Evolutionary conservation across 2,329 filamentous ascomycete genomes (phyloP).

Genomic region (Trichoderma koningiopsis): DNA sequence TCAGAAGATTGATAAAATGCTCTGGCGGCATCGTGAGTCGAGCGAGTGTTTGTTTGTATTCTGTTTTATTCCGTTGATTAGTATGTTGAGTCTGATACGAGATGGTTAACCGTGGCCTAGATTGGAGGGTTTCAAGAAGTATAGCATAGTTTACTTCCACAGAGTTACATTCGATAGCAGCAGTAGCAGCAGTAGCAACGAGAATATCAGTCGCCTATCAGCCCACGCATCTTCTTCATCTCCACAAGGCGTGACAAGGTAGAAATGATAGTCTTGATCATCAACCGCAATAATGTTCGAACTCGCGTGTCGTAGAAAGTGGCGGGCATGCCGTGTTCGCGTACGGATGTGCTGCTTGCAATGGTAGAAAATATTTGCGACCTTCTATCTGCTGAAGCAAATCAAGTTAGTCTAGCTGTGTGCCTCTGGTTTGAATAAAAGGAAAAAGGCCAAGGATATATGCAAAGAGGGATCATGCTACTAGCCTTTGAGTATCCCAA

Average conservation of each 20-base stretch:
- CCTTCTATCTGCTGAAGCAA: neutral
- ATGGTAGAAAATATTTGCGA: neutral
- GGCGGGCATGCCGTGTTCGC: neutral
- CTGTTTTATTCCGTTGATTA: neutral
- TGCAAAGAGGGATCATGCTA: neutral
- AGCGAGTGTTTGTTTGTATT: neutral
- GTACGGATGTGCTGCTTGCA: neutral
- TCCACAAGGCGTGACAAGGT: neutral
- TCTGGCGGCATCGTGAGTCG: neutral
- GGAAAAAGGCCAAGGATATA: neutral
- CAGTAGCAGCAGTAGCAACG: neutral
- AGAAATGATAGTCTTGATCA: neutral
- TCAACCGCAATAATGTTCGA: neutral
- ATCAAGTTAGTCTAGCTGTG: neutral
- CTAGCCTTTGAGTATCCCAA: neutral
- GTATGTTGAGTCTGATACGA: constrained; percentile 1
- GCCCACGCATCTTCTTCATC: neutral
- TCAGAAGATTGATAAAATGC: neutral
- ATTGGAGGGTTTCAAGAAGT: neutral
- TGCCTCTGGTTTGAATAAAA: neutral
- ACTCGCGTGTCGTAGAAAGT: neutral
- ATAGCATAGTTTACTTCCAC: no score
- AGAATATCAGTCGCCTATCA: neutral
- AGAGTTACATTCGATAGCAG: neutral
- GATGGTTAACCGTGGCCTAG: neutral